Evolutionary conservation across 2,329 filamentous ascomycete genomes (phyloP), one percentile per base, ranked within the genome.

Genomic region (Zymoseptoria passerinii): DNA sequence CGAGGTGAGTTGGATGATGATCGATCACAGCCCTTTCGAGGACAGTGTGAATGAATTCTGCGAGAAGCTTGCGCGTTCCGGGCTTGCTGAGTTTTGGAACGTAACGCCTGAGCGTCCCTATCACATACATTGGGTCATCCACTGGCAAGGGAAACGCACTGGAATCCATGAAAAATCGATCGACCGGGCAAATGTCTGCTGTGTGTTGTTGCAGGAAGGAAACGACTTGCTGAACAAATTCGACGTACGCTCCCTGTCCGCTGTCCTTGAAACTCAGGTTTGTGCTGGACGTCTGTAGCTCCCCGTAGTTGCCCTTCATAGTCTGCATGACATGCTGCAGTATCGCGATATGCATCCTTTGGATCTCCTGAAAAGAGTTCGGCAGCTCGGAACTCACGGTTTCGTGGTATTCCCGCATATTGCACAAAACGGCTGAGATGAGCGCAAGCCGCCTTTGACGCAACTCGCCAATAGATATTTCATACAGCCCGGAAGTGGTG

Each of bases 231-330:
- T 87, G 84, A 4, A 86, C 82, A 65, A 87, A 86, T 8, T 79
- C 75, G 6, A 85, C 81, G 65, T 86, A 86, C 2, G 77, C 74
- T 9, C 82, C 80, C 53, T 78, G 77, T 5, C 66, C 64, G n/a
- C 55, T 60, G 13, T 57, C 53, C 49, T 67, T 59, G 18, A 66
- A 65, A 2, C 64, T 56, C 35, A 59, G 64, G 48, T 48, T 27
- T 3, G 61, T 58, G 9, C 28, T 10, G 19, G 57, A 52, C 2
- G 66, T 65, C 54, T 76, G 73, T 10, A 84, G 72, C 59, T 83
- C 81, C 58, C 79, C 76, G 59, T 85, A 86, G 58, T 84, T 84
- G 44, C 72, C 72, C 66, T 82, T 84, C 82, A 87, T 85, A 1
- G 79, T 74, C 7, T 71, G 72, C 84, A 86, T 86, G 59, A 85